Base-by-base conservation (phyloP, 73 alveolate genomes). In the Breviolum minutum region DNA sequence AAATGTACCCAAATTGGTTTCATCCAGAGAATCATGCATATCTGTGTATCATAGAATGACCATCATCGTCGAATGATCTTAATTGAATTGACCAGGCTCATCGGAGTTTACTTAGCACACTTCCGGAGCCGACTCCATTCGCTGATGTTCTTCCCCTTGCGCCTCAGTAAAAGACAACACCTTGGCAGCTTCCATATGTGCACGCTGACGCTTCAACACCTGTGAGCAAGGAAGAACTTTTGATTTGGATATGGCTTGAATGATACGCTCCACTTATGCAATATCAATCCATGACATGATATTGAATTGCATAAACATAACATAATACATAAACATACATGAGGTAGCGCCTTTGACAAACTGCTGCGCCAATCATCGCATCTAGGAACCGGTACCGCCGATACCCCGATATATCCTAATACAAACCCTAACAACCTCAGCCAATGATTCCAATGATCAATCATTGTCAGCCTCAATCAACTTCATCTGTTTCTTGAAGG, bases 141-240 rank as follows among this genome's bases (percentile, higher is more conserved):
- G 54, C 54, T 2, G 5, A 40, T 40, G 5, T 40, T 40, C 77
- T 1, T 1, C 83, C 83, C 16, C 40, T 11, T 29, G 13, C 17
- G 26, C 97, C 97, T 99, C 99, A 32, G 99, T 99, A 87, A 99
- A 99, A 86, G 99, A 99, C 82, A 99, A 99, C 90, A 99, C 92
- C 95, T 99, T 99, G 29, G 99, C 99, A 29, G 99, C 99, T 99
- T 99, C 99, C 66, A 99, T 99, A 98, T 99, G 99, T 89, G 99
- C 99, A 87, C 99, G 99, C 99, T 99, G 99, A 87, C 99, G 99
- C 99, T 99, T 99, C 83, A 99, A 99, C 30, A 99, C 99, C 96
- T 90, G 68, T 27, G 30, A 40, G 54, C 54, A 40, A 19, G 13
- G 3, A 22, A 68, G 24, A 2, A 68, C 24, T 22, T 22, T 22